Evolutionary conservation across 2,329 filamentous ascomycete species (phyloP), one percentile per base, ranked within the genome.

Genomic region (Exophiala sp.): DNA sequence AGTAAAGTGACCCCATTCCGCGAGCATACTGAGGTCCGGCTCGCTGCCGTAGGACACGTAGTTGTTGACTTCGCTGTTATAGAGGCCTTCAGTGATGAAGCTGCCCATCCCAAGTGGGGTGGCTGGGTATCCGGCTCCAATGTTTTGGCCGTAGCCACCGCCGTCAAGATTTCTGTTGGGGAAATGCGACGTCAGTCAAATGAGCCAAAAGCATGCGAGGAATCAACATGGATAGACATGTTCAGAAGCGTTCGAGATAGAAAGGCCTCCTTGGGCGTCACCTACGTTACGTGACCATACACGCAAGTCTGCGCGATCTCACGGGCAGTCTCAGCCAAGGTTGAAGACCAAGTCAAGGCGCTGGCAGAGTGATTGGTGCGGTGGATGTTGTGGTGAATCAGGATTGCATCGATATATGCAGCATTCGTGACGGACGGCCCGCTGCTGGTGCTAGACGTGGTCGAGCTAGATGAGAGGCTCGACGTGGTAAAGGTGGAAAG

Each of bases 111-210:
- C 50, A 18, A 51, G 21, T 3, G 49, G 49, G 14, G 46, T 48
- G 14, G 37, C 48, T 4, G 68, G 63, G 54, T 80, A 76, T 58
- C 82, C 74, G 55, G 83, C 82, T 63, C 87, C 91, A 51, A 97
- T 83, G 78, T 97, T 98, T 73, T 98, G 91, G 56, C 91, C 91
- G 63, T 91, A 94, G 39, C 77, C 74, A 44, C 80, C 81, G 43
- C 72, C 74, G 56, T 77, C 71, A 22, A 72, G 66, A 61, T 77
- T 81, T 60, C 58, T 60, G 51, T n/a, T 37, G n/a, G 14, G 7
- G 34, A 37, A 6, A n/a, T 13, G 10, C n/a, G n/a, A n/a, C n/a
- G 24, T 27, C 24, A 27, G 24, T 27, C 6, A 27, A 27, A 6
- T 27, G 24, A 27, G 24, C 5, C 24, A 27, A 10, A 5, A 27